Conservation (phyloP, 352 stramenopile species). For the Pythium chondricola region DNA sequence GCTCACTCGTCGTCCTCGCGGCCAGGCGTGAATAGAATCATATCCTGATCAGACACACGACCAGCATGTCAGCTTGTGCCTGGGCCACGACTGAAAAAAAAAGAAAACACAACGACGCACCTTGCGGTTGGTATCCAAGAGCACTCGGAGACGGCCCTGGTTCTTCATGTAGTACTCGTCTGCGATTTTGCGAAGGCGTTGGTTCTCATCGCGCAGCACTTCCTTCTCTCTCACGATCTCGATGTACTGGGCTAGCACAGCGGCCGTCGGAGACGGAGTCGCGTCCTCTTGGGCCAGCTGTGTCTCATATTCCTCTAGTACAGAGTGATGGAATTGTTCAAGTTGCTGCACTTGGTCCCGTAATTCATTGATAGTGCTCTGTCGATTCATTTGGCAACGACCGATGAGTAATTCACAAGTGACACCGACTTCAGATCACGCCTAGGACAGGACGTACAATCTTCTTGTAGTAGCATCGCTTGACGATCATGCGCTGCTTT, state of each 20-base stretch:
- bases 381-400: no score
- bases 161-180: slow-evolving; percentile 82
- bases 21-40: slow-evolving; percentile 18
- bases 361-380: slow-evolving; percentile 68
- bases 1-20: slow-evolving; percentile 8
- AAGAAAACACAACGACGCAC: slow-evolving; percentile 4
- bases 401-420: no score
- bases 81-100: not conserved
- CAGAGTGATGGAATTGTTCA: slow-evolving; percentile 8
- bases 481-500: slow-evolving; percentile 68
- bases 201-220: slow-evolving; percentile 53
- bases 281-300: slow-evolving; percentile 1
- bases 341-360: slow-evolving; percentile 36
- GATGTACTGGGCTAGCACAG: slow-evolving; percentile 21
- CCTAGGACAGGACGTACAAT: slow-evolving; percentile 41
- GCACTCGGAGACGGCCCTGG: slow-evolving; percentile 47
- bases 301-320: slow-evolving; percentile 15
- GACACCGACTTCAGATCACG: no score
- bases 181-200: slow-evolving; percentile 47
- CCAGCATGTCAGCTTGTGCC: not conserved
- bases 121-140: slow-evolving; percentile 58
- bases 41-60: slow-evolving; percentile 6
- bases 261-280: not conserved
- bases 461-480: slow-evolving; percentile 79
- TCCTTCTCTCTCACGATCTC: slow-evolving; percentile 42